Conservation (phyloP, 1,284 basidiomycete genomes). For the Microbotryomycetes sp. region DNA sequence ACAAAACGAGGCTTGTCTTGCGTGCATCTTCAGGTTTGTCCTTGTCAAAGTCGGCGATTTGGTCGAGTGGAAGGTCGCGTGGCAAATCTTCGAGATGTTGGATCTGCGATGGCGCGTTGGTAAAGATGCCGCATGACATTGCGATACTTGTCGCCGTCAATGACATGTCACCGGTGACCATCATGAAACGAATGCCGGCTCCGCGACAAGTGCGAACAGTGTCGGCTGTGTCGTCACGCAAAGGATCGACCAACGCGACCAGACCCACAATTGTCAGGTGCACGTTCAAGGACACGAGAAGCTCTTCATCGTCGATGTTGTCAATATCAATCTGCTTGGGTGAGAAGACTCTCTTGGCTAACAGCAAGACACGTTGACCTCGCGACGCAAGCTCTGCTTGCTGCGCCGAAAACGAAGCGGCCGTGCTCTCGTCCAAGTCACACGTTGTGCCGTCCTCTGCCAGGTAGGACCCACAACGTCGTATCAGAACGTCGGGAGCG, state of each 20-base stretch:
- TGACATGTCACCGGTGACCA: slow-evolving; percentile 58
- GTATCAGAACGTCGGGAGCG: slow-evolving; percentile 56
- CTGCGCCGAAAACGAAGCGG: slow-evolving; percentile 41
- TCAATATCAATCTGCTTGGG: slow-evolving; percentile 19
- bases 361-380: slow-evolving; percentile 57
- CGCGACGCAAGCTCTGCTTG: slow-evolving; percentile 54
- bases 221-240: slow-evolving; percentile 55
- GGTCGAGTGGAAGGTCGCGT: slow-evolving; percentile 29
- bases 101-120: slow-evolving; percentile 42
- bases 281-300: slow-evolving; percentile 40
- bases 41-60: slow-evolving; percentile 34
- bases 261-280: slow-evolving; percentile 58
- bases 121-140: slow-evolving; percentile 55
- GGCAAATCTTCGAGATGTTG: slow-evolving; percentile 46
- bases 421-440: slow-evolving; percentile 41
- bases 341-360: slow-evolving; percentile 44
- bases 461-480: slow-evolving; percentile 38
- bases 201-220: slow-evolving; percentile 51
- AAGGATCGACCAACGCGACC: slow-evolving; percentile 59
- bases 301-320: slow-evolving; percentile 39
- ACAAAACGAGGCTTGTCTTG: slow-evolving; percentile 46
- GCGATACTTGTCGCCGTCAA: slow-evolving; percentile 57
- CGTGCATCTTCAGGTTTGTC: slow-evolving; percentile 9
- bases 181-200: slow-evolving; percentile 42
- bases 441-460: slow-evolving; percentile 43